These are phyloP conservation scores for Fulvia fulva DNA, from an alignment of 2,329 filamentous ascomycete species.

Conservation along the genomic window DNA sequence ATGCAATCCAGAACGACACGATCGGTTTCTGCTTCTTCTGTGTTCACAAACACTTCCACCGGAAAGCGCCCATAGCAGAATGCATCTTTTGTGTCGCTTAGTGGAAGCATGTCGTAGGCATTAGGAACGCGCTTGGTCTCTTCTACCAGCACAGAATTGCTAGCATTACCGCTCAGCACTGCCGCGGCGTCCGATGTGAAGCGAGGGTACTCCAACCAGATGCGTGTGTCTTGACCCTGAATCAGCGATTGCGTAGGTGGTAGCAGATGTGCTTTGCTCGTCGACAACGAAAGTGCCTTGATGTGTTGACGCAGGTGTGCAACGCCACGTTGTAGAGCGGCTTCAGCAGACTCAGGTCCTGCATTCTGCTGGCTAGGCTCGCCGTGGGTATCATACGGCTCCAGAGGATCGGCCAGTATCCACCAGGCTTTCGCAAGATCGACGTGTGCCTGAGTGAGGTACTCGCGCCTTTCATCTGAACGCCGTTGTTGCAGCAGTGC, in stretches of 20 bases:
- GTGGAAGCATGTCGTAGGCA: constrained; percentile 66
- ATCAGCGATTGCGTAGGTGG: constrained; percentile 63
- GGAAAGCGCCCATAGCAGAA: constrained; percentile 79
- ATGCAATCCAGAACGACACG: constrained; percentile 68
- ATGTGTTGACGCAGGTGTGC: constrained; percentile 39
- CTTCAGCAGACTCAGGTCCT: constrained; percentile 3
- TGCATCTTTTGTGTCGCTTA: constrained; percentile 67
- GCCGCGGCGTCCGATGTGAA: constrained; percentile 68
- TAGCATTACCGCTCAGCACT: constrained; percentile 58
- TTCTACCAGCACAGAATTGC: constrained; percentile 19
- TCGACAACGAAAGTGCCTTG: constrained; percentile 71
- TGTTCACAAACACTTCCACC: constrained; percentile 70
- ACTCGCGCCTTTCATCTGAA: constrained; percentile 45
- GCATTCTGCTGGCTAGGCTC: constrained; percentile 7
- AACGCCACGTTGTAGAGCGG: constrained; percentile 6
- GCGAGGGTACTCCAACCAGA: constrained; percentile 75
- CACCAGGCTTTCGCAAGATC: constrained; percentile 83
- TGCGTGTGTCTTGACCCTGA: constrained; percentile 72
- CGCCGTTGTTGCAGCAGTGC: constrained; percentile 54
- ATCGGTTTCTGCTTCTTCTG: constrained; percentile 65
- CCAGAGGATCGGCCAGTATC: constrained; percentile 54
- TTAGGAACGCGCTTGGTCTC: constrained; percentile 20
- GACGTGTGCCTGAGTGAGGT: constrained; percentile 70
- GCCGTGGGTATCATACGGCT: constrained; percentile 16
- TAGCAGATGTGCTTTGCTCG: constrained; percentile 75